Percentiles rank a stretch among this genome's conserved stretches.
Conservation (phyloP, 257 asterid species). For the Prunella vulgaris region DNA sequence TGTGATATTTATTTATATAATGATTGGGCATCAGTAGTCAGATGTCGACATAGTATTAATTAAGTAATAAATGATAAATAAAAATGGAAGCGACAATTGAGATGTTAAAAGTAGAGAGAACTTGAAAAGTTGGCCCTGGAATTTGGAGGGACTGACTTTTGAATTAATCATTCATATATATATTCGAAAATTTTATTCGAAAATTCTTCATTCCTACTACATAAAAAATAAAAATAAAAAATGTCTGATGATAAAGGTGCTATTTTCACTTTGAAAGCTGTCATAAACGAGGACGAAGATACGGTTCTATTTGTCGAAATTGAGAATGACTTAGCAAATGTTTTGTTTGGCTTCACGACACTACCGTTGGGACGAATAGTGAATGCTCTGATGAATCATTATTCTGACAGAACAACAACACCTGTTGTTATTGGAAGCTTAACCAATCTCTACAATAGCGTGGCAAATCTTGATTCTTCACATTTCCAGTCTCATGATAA, state of each 20-base stretch:
- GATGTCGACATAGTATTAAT: no score
- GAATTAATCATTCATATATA: no score
- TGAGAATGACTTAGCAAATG: neutral
- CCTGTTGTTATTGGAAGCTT: constrained; percentile 9
- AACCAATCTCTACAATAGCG: neutral
- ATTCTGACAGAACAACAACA: neutral
- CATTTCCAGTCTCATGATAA: neutral
- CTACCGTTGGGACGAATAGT: constrained; percentile 17
- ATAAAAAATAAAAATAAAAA: neutral
- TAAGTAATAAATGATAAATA: no score
- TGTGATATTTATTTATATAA: no score
- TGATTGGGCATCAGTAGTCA: no score
- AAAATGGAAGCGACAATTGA: no score
- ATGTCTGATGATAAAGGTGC: neutral
- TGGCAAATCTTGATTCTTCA: neutral
- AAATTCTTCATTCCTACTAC: no score
- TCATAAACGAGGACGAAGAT: constrained; percentile 15
- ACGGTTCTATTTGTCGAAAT: constrained; percentile 19
- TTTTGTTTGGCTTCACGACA: constrained; percentile 14
- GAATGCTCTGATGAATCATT: neutral
- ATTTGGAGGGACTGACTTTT: no score
- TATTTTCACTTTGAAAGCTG: neutral
- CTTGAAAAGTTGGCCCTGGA: no score
- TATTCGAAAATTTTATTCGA: no score
- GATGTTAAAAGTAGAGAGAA: no score